phyloP scores from a whole-genome alignment of 1,284 basidiomycete genomes.

The Microbotryum silenes-acaulis region DNA sequence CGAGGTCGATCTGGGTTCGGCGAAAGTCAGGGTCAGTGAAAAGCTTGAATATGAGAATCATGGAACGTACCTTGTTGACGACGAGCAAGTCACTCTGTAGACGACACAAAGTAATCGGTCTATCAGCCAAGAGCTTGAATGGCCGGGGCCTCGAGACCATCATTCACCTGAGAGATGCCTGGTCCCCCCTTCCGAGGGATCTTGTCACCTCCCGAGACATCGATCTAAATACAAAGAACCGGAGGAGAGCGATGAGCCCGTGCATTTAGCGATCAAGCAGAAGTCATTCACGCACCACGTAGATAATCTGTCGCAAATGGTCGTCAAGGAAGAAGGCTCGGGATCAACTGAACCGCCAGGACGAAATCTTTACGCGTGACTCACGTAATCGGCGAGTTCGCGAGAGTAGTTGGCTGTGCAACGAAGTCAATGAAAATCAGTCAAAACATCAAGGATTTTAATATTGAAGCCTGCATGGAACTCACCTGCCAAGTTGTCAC shows the following conservation, averaged over 20 bases:
- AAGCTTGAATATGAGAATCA: not conserved
- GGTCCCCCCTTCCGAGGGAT: slow-evolving; percentile 97
- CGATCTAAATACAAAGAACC: slow-evolving; percentile 42
- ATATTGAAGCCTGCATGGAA: not conserved
- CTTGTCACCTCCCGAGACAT: slow-evolving; percentile 83
- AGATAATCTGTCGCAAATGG: slow-evolving; percentile 16
- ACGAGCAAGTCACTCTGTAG: slow-evolving; percentile 81
- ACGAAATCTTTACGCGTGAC: slow-evolving; percentile 47
- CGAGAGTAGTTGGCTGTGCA: slow-evolving; percentile 79
- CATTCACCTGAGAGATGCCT: slow-evolving; percentile 61
- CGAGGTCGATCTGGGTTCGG: slow-evolving; percentile 73
- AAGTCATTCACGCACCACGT: slow-evolving; percentile 17
- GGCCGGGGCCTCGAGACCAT: not conserved
- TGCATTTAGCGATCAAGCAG: not conserved
- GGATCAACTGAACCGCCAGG: no score
- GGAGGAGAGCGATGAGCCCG: not conserved
- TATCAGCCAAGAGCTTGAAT: not conserved
- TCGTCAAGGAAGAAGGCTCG: not conserved
- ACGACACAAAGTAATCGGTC: no score
- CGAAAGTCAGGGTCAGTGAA: not conserved
- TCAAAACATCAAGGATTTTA: not conserved
- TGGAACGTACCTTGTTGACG: slow-evolving; percentile 71
- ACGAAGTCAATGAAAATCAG: not conserved
- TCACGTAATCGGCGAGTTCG: slow-evolving; percentile 94
- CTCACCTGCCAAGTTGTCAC: slow-evolving; percentile 74